Base-by-base conservation (phyloP, 139 green algal genomes). In the Edaphochlamys debaryana region DNA sequence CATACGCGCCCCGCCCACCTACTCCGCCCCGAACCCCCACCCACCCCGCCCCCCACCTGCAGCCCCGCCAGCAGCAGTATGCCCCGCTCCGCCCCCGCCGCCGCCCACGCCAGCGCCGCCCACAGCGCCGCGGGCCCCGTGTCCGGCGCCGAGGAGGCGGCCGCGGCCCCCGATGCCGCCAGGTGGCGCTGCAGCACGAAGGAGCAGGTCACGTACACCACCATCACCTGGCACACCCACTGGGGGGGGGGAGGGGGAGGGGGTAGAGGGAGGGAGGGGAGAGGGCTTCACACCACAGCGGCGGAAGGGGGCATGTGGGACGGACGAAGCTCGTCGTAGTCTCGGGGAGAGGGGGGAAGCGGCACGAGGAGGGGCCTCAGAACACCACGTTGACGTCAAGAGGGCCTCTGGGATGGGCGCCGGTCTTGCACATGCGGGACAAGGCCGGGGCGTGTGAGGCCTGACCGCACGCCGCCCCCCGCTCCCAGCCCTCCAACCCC, bases 121-220 rank as follows among this genome's bases (percentile, higher is more conserved):
- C 34, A 41, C 34, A 84, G 40, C 66, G 77, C 77, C 32, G 13
- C 42, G 6, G 45, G 32, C 3, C 45, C 77, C 22, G 34, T 56
- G 63, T 74, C 77, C 9, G 63, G 52, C 48, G 30, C 64, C 25
- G 56, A 45, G 45, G 36, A 52, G 62, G 69, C 70, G 34, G 48
- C 62, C 48, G 48, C 41, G 1, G 58, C 32, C 0, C 69, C 71
- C 32, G 3, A 63, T n/a, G 23, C 54, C 15, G 50, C 8, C 30
- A 37, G n/a, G 69, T 87, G 67, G 38, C 67, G 67, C 67, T 84
- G 75, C 56, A 77, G 56, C 1, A 80, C 36, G 83, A 77, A 84
- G 67, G 38, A 58, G 4, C 68, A 13, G 9, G 30, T 32, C 23
- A 80, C 72, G n/a, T 52, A 34, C 29, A 87, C 36, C 42, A 79